These are phyloP conservation scores for Xylariaceae sp. DNA, from an alignment of 2,329 filamentous ascomycete genomes.

Conservation along the genomic window DNA sequence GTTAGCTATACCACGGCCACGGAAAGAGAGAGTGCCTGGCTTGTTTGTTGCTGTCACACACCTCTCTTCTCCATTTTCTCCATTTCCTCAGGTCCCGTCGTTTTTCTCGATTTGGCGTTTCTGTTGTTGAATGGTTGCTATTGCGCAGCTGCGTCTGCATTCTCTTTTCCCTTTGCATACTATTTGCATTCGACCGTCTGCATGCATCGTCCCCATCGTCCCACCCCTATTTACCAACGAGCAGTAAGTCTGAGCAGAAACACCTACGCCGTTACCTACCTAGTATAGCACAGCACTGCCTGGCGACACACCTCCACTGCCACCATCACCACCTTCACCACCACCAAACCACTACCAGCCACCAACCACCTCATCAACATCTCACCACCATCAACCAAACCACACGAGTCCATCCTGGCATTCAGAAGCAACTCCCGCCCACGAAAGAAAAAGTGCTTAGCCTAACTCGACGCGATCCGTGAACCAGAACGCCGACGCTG, in stretches of 20 bases:
- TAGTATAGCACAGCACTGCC: constrained; percentile 3
- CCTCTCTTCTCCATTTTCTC: background rate
- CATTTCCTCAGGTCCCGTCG: background rate
- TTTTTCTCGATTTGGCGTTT: constrained; percentile 2
- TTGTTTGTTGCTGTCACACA: constrained; percentile 13
- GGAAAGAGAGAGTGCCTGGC: constrained; percentile 17
- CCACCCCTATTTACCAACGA: constrained; percentile 16
- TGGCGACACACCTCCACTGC: constrained; percentile 10
- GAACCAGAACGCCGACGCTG: constrained; percentile 6
- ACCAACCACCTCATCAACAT: too few species aligned
- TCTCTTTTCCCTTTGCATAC: background rate
- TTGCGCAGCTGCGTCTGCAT: constrained; percentile 6
- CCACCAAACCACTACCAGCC: background rate
- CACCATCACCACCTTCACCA: background rate
- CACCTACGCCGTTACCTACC: background rate
- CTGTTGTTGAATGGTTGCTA: constrained; percentile 4
- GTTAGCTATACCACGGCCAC: constrained; percentile 7
- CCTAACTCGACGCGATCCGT: constrained; percentile 12
- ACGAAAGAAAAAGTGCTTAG: constrained; percentile 10
- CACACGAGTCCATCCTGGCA: background rate
- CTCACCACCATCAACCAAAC: background rate
- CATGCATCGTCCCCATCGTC: constrained; percentile 9
- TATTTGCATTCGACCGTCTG: constrained; percentile 4
- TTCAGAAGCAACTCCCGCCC: constrained; percentile 9
- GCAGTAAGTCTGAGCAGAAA: constrained; percentile 13